Percentiles rank a stretch among this genome's conserved stretches.
phyloP scores from a whole-genome alignment of 1,284 basidiomycete species.

The Cerrena zonata region DNA sequence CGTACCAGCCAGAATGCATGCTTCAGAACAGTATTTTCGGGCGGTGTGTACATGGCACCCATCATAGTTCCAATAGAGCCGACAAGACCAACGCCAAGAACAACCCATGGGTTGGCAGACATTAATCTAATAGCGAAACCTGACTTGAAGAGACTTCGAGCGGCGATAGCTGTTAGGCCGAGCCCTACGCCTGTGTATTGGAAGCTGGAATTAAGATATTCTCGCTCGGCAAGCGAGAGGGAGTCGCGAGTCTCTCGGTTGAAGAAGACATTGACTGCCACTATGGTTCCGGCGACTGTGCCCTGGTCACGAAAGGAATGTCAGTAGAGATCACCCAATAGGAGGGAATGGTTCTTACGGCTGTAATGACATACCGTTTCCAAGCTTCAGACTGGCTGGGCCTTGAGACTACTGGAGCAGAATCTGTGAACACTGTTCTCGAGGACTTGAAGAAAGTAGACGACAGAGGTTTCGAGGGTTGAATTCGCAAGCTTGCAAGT shows the following conservation, averaged over 20 bases:
- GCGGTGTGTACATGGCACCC: constrained; percentile 69
- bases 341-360: constrained; percentile 29
- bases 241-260: constrained; percentile 75
- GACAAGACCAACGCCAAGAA: constrained; percentile 77
- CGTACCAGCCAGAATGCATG: constrained; percentile 73
- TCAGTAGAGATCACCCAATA: constrained; percentile 2
- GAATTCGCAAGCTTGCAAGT: constrained; percentile 13
- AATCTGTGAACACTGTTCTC: constrained; percentile 40
- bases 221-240: constrained; percentile 55
- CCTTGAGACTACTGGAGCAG: constrained; percentile 31
- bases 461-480: constrained; percentile 17
- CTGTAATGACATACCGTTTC: constrained; percentile 46
- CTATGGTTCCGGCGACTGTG: constrained; percentile 62
- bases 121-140: constrained; percentile 76
- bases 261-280: constrained; percentile 59
- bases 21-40: constrained; percentile 67
- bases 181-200: constrained; percentile 82
- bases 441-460: constrained; percentile 22
- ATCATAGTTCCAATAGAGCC: constrained; percentile 76
- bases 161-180: constrained; percentile 70
- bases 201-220: constrained; percentile 79
- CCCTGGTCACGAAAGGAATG: constrained; percentile 34
- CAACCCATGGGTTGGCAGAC: constrained; percentile 84
- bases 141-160: constrained; percentile 70
- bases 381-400: constrained; percentile 38